Evolutionary conservation across 2,329 filamentous ascomycete genomes (phyloP).

Genomic region (Colletotrichum ledebouriae): DNA sequence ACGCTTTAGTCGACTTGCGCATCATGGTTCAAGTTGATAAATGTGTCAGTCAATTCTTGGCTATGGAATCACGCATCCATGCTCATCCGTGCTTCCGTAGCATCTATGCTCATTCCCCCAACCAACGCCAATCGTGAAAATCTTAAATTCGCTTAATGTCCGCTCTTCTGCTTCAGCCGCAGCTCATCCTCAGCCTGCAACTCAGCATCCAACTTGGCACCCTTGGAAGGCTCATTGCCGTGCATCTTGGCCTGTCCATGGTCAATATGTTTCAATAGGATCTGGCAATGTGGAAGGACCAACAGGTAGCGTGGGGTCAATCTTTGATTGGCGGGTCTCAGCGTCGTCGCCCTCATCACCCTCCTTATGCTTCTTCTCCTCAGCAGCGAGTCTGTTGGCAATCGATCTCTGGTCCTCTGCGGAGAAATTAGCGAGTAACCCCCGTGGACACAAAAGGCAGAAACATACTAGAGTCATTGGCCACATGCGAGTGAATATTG

Average conservation of each 20-base stretch:
- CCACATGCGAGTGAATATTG: conserved; percentile 75
- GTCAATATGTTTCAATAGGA: background rate
- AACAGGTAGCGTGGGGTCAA: conserved; percentile 73
- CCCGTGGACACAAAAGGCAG: no score
- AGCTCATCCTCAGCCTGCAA: conserved; percentile 77
- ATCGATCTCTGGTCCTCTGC: conserved; percentile 79
- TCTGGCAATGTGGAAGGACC: conserved; percentile 43
- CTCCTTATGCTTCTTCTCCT: conserved; percentile 54
- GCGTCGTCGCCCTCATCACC: conserved; percentile 51
- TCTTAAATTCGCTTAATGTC: conserved; percentile 49
- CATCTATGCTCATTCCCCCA: background rate
- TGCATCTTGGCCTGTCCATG: conserved; percentile 69
- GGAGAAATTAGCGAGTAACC: conserved; percentile 42
- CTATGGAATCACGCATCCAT: background rate
- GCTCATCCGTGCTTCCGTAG: background rate
- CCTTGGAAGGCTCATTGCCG: conserved; percentile 80
- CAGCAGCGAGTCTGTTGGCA: conserved; percentile 77
- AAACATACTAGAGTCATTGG: conserved; percentile 77
- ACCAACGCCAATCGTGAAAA: conserved; percentile 23
- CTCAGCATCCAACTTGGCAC: conserved; percentile 79
- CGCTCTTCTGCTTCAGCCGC: conserved; percentile 72
- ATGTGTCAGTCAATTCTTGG: background rate
- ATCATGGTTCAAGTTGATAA: background rate
- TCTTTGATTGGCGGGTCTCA: conserved; percentile 60
- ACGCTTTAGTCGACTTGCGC: background rate